Conservation (phyloP, 257 asterid genomes). For the Capsicum rhomboideum region DNA sequence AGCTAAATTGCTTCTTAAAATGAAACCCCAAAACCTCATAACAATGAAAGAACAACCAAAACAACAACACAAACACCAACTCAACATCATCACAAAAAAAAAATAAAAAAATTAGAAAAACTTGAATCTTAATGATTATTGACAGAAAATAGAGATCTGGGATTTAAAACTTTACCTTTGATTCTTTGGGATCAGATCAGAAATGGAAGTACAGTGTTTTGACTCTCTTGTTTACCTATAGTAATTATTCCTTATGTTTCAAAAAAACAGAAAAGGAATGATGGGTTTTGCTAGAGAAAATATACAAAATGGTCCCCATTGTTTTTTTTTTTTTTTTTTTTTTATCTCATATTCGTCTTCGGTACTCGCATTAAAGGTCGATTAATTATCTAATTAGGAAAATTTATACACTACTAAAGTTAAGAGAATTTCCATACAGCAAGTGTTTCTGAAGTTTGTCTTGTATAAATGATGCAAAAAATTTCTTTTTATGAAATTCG, state of each 20-base stretch:
- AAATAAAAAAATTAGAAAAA: not conserved
- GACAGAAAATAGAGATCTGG: not conserved
- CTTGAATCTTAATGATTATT: not conserved
- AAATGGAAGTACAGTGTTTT: not conserved
- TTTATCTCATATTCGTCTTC: no score
- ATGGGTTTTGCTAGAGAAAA: not conserved
- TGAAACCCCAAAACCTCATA: not conserved
- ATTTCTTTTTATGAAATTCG: no score
- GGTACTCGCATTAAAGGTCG: no score
- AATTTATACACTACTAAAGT: no score
- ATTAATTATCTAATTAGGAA: no score
- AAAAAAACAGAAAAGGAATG: not conserved
- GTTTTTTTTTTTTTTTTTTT: no score
- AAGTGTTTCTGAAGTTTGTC: no score
- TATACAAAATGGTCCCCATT: not conserved
- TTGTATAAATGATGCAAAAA: no score
- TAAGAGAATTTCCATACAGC: no score
- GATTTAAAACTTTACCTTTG: not conserved
- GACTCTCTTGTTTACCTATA: not conserved
- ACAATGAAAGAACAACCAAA: not conserved
- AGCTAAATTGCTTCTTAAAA: not conserved
- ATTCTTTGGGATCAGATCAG: not conserved
- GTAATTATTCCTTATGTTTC: not conserved
- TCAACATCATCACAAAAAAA: not conserved
- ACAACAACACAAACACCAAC: not conserved